Evolutionary conservation across 208 protist species (phyloP).

Genomic region (Crithidia acanthocephali): DNA sequence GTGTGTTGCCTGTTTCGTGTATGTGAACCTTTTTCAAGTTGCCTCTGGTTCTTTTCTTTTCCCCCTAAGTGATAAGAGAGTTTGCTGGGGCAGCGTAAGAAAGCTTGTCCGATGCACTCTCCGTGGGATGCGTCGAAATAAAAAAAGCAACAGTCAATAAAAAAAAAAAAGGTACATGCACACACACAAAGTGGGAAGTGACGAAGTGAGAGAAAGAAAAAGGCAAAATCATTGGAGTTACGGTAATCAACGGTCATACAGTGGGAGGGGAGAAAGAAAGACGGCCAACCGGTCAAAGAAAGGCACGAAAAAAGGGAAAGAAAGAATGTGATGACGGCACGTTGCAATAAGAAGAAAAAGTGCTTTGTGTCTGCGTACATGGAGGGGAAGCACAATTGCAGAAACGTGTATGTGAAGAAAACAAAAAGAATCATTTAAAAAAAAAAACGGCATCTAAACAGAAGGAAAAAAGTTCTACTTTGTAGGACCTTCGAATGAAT

Average conservation of each 20-base stretch:
- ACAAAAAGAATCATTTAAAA: conserved; percentile 2
- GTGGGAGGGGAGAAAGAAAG: not conserved
- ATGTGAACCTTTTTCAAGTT: no score
- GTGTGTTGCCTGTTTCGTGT: not conserved
- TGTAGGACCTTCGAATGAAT: not conserved
- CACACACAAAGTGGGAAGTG: no score
- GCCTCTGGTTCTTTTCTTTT: no score
- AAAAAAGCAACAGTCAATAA: not conserved
- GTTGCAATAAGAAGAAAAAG: conserved; percentile 11
- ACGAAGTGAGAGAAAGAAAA: not conserved
- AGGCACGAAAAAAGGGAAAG: conserved; percentile 4
- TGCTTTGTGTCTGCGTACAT: no score
- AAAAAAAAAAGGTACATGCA: not conserved
- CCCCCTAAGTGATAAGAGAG: no score
- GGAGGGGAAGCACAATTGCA: not conserved
- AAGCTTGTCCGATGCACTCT: not conserved
- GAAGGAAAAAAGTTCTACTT: not conserved
- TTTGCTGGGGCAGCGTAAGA: no score
- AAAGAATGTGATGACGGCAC: conserved; percentile 14
- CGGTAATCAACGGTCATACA: conserved; percentile 1
- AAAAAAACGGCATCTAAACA: conserved; percentile 17
- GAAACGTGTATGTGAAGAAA: conserved; percentile 9
- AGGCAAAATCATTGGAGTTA: not conserved
- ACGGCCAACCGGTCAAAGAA: not conserved
- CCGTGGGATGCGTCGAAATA: no score